Evolutionary conservation across 768 basidiomycete genomes (phyloP), one percentile per base, ranked within the genome.

Genomic region (Amylocystis lapponica): DNA sequence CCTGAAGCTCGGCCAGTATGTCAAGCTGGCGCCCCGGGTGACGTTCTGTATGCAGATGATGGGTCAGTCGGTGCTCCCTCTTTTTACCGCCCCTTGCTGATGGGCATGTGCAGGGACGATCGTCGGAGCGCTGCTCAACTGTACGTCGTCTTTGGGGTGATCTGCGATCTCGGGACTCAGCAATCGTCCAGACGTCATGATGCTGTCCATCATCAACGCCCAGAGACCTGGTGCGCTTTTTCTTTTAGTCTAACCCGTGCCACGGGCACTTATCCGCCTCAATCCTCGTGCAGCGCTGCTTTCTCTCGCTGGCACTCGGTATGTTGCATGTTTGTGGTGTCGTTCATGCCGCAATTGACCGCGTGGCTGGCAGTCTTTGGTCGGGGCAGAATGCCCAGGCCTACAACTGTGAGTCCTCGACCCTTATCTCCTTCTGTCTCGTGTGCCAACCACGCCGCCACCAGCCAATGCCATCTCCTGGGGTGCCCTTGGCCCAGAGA

Each of bases 11-110:
- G 66, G 63, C 12, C 68, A 70, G 53, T 65, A 71, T 49, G 70
- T 72, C 9, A 82, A 82, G 59, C 67, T 83, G 26, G 78, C 80
- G 31, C 80, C 81, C 36, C 74, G 79, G 8, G 72, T 70, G 20
- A 75, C 79, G 2, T 82, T 83, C 57, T 66, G 71, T 16, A 76
- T 77, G 6, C 80, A 82, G 53, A 69, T 39, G 37, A 22, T 26
- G 5, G 37, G 37, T 39, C 7, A 39, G 37, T 5, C 10, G 10
- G 23, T 4, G 7, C 22, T 6, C 4, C 37, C 4, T 17, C 37
- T 6, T 6, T 4, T 13, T 26, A 8, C 5, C 11, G n/a, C n/a
- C n/a, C n/a, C n/a, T n/a, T 25, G 23, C 4, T 12, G 22, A 26
- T 39, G 23, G 26, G 27, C 37, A 6, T 26, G n/a, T 4, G 12